These are phyloP conservation scores for Sporothrix globosa DNA, from an alignment of 2,329 filamentous ascomycete species.

Conservation along the genomic window DNA sequence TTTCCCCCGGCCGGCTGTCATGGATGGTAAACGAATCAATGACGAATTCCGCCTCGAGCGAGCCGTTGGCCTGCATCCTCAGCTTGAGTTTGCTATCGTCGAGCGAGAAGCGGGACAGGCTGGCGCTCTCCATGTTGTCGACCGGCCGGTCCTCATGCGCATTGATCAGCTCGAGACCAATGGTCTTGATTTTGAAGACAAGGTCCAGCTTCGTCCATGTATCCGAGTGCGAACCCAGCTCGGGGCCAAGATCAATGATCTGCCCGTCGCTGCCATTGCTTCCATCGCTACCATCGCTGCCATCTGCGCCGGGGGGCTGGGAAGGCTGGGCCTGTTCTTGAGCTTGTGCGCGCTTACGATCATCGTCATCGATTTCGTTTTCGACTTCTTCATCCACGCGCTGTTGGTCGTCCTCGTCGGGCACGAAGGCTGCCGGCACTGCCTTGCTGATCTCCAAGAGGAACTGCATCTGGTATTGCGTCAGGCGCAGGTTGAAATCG, in stretches of 20 bases:
- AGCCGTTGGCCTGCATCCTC: constrained; percentile 88
- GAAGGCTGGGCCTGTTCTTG: constrained; percentile 46
- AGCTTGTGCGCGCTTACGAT: constrained; percentile 49
- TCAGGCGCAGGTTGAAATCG: constrained; percentile 85
- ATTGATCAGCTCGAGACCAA: constrained; percentile 85
- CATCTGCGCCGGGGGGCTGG: neutral
- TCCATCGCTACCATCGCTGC: neutral
- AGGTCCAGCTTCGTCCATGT: constrained; percentile 94
- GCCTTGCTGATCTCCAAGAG: constrained; percentile 84
- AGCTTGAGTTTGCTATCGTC: constrained; percentile 92
- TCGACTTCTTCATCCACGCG: constrained; percentile 70
- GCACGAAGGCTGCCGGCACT: constrained; percentile 81
- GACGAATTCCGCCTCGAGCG: constrained; percentile 87
- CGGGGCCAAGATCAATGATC: constrained; percentile 64
- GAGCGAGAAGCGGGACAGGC: constrained; percentile 89
- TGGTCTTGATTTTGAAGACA: constrained; percentile 82
- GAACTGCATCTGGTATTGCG: constrained; percentile 88
- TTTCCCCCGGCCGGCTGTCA: constrained; percentile 84
- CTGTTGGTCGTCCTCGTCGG: constrained; percentile 61
- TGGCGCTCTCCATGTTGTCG: constrained; percentile 75
- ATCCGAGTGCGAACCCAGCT: constrained; percentile 68
- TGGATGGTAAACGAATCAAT: constrained; percentile 94
- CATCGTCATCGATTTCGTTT: constrained; percentile 68
- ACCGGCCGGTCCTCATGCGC: constrained; percentile 76
- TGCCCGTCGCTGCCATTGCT: constrained; percentile 42